Evolutionary conservation across 306 rosid genomes (phyloP).

Genomic region (Acmispon strigosus): DNA sequence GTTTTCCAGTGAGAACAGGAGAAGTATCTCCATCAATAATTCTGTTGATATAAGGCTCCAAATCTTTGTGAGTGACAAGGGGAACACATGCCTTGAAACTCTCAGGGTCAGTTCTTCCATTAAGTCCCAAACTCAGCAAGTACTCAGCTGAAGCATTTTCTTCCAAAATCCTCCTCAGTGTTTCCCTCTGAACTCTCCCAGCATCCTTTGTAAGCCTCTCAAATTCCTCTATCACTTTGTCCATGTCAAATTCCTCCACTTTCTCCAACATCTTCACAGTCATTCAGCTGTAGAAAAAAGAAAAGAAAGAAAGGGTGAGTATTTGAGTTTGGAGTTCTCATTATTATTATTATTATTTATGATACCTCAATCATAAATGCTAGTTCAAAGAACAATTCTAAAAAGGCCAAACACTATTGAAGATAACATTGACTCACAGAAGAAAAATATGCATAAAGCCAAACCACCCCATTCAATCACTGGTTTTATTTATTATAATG

Average conservation of each 20-base stretch:
- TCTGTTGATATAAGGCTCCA: constrained; percentile 67
- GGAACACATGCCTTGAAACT: constrained; percentile 80
- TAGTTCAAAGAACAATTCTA: background rate
- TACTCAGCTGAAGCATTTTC: constrained; percentile 76
- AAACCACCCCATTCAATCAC: background rate
- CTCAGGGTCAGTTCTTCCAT: constrained; percentile 77
- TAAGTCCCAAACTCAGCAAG: constrained; percentile 51
- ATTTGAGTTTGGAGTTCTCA: background rate
- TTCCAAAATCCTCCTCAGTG: constrained; percentile 61
- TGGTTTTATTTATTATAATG: background rate
- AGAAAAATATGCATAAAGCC: background rate
- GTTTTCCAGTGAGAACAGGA: constrained; percentile 73
- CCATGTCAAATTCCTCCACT: constrained; percentile 54
- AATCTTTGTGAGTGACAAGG: constrained; percentile 54
- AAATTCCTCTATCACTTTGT: constrained; percentile 62
- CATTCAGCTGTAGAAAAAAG: constrained; percentile 11
- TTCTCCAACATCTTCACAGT: constrained; percentile 57
- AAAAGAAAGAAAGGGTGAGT: background rate
- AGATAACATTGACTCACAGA: background rate
- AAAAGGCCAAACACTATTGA: background rate
- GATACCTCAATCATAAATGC: background rate
- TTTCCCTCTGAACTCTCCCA: constrained; percentile 61
- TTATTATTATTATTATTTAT: background rate
- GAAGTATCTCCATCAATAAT: constrained; percentile 61
- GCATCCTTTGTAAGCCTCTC: constrained; percentile 74